phyloP scores from a whole-genome alignment of 371 early-diverging fungal genomes.

The Gilbertella persicaria region DNA sequence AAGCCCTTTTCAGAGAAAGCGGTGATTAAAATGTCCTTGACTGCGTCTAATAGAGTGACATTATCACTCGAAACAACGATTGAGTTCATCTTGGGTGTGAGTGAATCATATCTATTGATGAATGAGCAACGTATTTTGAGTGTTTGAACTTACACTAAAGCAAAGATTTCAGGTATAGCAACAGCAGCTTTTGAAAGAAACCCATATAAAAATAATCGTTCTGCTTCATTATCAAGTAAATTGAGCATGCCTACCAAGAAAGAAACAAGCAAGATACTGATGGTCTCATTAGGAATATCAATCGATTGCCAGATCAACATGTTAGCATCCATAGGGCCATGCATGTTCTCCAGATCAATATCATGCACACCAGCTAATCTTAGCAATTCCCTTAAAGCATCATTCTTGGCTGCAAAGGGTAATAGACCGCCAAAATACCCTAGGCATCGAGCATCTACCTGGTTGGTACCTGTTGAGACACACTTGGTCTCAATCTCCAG shows the following conservation, averaged over 20 bases:
- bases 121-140: background rate
- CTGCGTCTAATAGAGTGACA: conserved; percentile 42
- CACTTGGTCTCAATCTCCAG: conserved; percentile 68
- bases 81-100: conserved; percentile 54
- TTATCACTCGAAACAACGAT: conserved; percentile 51
- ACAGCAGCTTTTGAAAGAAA: conserved; percentile 61
- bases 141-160: conserved; percentile 26
- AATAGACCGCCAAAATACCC: conserved; percentile 51
- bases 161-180: conserved; percentile 58
- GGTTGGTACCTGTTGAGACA: conserved; percentile 4
- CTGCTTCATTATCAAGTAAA: conserved; percentile 62
- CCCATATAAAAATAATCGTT: conserved; percentile 65
- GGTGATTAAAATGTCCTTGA: conserved; percentile 69
- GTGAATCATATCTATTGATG: conserved; percentile 43
- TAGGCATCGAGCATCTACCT: conserved; percentile 27
- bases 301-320: conserved; percentile 20
- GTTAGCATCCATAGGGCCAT: conserved; percentile 1
- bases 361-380: conserved; percentile 46
- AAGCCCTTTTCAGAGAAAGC: conserved; percentile 65
- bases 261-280: conserved; percentile 59
- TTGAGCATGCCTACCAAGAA: conserved; percentile 68
- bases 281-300: conserved; percentile 53
- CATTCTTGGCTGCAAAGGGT: conserved; percentile 50
- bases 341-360: conserved; percentile 15
- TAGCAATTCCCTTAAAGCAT: conserved; percentile 45